Evolutionary conservation across 164 flowering plant genomes (phyloP), one percentile per base, ranked within the genome.

Genomic region (Berberis vulgaris): DNA sequence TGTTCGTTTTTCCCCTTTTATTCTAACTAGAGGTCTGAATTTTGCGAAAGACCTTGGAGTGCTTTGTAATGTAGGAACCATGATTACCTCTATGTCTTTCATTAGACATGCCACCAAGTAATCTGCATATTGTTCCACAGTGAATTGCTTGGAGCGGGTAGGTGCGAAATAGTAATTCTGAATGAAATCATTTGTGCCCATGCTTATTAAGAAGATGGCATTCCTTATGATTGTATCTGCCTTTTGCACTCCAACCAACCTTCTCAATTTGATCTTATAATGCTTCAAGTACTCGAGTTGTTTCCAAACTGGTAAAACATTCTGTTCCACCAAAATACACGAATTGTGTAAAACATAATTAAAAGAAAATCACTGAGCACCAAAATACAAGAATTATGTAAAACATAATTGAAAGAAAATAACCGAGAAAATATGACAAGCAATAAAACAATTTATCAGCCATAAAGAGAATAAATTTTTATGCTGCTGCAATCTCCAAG

Each of bases 161-260:
- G 82, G 84, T 38, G 77, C 79, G n/a, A 77, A 1, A 69, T 54
- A 87, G 74, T 85, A 87, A 65, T 87, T 84, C 45, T 80, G 87
- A 38, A 87, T 75, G 66, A 87, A 84, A 66, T 87, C 94, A 68
- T 85, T 85, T 1, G 90, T 75, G 40, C 94, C 94, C 78, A 84
- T 79, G 53, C 94, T 85, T 40, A 87, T 1, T 0, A 84, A 42
- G 54, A 73, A 66, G 0, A 85, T 1, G 2, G 83, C 83, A 56
- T 74, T 62, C 2, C 54, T 71, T 0, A 81, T 69, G 13, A 73
- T 80, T 41, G 78, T 64, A 2, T 75, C 73, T 13, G 78, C 76
- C 59, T 52, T 69, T 62, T 65, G 54, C 57, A 11, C 62, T 6
- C 94, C 94, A 7, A 81, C 73, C 47, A 80, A 5, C 43, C 52